Conservation (phyloP, 345 rosid genomes). For the Passiflora organensis region DNA sequence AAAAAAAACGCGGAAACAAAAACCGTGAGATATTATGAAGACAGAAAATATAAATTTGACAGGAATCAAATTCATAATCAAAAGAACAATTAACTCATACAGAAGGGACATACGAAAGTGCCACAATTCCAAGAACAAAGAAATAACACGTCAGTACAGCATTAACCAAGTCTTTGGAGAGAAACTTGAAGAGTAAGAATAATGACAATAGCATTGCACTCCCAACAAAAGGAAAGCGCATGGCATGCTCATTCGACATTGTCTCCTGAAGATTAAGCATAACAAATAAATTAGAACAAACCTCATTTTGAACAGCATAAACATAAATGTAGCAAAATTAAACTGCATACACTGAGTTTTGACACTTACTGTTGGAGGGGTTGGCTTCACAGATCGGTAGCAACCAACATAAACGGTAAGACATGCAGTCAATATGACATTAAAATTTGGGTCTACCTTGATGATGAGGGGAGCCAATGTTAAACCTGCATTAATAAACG, state of each 20-base stretch:
- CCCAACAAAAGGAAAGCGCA: conserved; percentile 98
- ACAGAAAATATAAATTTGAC: background rate
- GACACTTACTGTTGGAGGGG: conserved; percentile 73
- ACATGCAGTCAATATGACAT: conserved; percentile 85
- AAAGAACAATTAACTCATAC: conserved; percentile 2
- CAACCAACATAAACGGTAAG: conserved; percentile 93
- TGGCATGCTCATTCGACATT: conserved; percentile 95
- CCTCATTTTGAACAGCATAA: no score
- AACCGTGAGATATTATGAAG: conserved; percentile 12
- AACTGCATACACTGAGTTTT: no score
- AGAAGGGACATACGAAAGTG: conserved; percentile 80
- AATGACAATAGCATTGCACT: conserved; percentile 95
- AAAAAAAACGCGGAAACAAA: conserved; percentile 12
- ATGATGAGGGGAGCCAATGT: conserved; percentile 85
- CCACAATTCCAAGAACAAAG: conserved; percentile 85
- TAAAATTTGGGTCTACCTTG: conserved; percentile 85
- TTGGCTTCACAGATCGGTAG: conserved; percentile 93
- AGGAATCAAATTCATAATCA: background rate
- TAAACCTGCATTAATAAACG: no score
- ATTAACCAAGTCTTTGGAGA: conserved; percentile 91
- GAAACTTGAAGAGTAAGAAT: conserved; percentile 92
- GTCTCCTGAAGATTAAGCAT: conserved; percentile 63
- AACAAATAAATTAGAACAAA: conserved; percentile 3
- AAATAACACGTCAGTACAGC: conserved; percentile 92
- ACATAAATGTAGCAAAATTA: background rate